Evolutionary conservation across 1,139 yeast genomes (phyloP), one percentile per base, ranked within the genome.

Genomic region (Diutina rugosa): DNA sequence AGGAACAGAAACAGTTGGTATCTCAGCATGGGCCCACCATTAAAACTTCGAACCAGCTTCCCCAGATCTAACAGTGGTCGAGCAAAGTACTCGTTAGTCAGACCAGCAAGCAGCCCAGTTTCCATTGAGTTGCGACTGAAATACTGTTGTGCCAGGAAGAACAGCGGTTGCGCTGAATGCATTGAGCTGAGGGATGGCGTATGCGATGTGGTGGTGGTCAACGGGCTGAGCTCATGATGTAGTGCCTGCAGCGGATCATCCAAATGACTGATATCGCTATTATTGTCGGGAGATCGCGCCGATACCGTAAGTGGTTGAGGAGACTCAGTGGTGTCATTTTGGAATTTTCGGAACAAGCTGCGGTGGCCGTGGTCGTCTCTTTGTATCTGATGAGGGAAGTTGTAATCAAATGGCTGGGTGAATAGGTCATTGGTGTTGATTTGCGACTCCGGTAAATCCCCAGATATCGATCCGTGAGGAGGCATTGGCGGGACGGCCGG

Each of bases 161-260:
- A 76, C 6, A 78, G 74, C 6, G 76, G 78, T 58, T 76, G 80
- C 2, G 74, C 68, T 29, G 78, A 74, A 59, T 76, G 78, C 16
- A 74, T 62, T 1, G 79, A 74, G 46, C 70, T 68, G 6, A 73
- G 65, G 6, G 79, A 74, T 0, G 77, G 79, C 0, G 80, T 73
- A 52, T 73, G 66, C 2, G 79, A 75, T 0, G 79, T 75, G 18
- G 78, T 74, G 2, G 80, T 76, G 14, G 80, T 75, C 55, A 76
- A 63, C 1, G 80, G 80, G 21, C 77, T 71, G 54, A 76, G 63
- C 30, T 76, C 80, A 28, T 35, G 46, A 28, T 38, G 54, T 26
- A 10, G 30, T 3, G 14, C 54, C 54, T 38, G 30, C 21, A 7
- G 14, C 16, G 29, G 45, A 7, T 49, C 53, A 26, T 51, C 54